Evolutionary conservation across 1,284 basidiomycete species (phyloP), one percentile per base, ranked within the genome.

Genomic region (Ustilago nuda): DNA sequence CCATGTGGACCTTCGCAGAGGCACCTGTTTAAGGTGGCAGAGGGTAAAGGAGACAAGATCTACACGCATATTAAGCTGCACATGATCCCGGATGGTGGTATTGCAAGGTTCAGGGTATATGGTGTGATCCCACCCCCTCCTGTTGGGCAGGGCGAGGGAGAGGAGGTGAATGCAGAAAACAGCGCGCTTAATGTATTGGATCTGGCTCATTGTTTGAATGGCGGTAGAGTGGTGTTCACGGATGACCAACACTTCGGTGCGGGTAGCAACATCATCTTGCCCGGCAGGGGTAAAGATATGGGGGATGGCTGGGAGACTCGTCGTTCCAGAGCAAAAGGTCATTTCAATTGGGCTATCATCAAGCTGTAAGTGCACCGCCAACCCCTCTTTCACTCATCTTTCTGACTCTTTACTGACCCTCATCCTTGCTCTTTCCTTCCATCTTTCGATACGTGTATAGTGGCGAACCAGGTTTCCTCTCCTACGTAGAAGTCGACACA

Each of bases 221-320:
- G 95, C 23, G 97, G 93, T 8, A 89, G 91, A 3, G 92, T 94
- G 27, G 90, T 93, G 33, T 90, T 88, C 65, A 88, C 87, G 66
- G 88, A 87, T 36, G 94, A 99, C 87, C 94, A 98, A 83, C 96
- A 99, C 87, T 99, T 94, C 83, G 95, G 95, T 27, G 90, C 92
- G 4, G 95, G 95, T 1, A 90, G 91, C 8, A 98, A 99, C 86
- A 88, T 99, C 69, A 91, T 98, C 63, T 88, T 98, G 43, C 95
- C 95, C 1, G 96, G 96, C 37, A 88, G 96, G 85, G 93, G 92
- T 85, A 83, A 84, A 84, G 93, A 97, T 83, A 99, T 99, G 95
- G 92, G 94, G 17, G 95, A 98, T 84, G 96, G 97, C 7, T 99
- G 96, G 97, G 96, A 99, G 87, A 98, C 96, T 1, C 94, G 93